These are phyloP conservation scores for Pelargonium australe DNA, from an alignment of 441 rosid genomes.

Conservation along the genomic window DNA sequence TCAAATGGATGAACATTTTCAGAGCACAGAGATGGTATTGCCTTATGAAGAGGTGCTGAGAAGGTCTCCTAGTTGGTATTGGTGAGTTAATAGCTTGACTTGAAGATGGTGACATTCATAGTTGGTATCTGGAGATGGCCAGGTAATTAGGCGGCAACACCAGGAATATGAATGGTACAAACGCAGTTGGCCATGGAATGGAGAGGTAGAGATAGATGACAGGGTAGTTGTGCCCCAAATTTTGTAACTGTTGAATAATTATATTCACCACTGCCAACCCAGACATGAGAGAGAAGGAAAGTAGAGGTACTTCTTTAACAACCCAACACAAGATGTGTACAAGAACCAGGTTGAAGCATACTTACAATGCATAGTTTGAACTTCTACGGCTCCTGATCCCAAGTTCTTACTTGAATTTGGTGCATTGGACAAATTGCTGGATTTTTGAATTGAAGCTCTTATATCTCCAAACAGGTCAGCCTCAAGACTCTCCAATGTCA, in stretches of 20 bases:
- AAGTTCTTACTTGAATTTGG: constrained; percentile 28
- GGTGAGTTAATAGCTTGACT: not conserved
- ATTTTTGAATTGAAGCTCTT: constrained; percentile 70
- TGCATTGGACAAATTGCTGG: constrained; percentile 30
- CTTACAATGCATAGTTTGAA: constrained; percentile 42
- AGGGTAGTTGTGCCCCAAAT: too few relatives aligned
- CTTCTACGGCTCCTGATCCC: constrained; percentile 25
- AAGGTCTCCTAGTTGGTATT: not conserved
- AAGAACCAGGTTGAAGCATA: constrained; percentile 15
- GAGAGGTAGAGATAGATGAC: too few relatives aligned
- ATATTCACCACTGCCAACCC: too few relatives aligned
- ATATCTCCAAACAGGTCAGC: constrained; percentile 62
- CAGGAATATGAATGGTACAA: not conserved
- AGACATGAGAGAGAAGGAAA: too few relatives aligned
- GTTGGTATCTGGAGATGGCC: not conserved
- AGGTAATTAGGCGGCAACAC: not conserved
- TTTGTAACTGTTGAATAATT: too few relatives aligned
- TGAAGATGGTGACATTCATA: not conserved
- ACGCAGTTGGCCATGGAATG: too few relatives aligned
- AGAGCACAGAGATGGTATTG: not conserved
- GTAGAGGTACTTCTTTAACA: not conserved
- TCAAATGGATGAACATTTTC: too few relatives aligned
- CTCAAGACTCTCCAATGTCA: constrained; percentile 42
- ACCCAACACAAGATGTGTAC: not conserved
- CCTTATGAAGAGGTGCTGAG: not conserved